phyloP scores from a whole-genome alignment of 208 protist genomes.

The Crithidia thermophila region DNA sequence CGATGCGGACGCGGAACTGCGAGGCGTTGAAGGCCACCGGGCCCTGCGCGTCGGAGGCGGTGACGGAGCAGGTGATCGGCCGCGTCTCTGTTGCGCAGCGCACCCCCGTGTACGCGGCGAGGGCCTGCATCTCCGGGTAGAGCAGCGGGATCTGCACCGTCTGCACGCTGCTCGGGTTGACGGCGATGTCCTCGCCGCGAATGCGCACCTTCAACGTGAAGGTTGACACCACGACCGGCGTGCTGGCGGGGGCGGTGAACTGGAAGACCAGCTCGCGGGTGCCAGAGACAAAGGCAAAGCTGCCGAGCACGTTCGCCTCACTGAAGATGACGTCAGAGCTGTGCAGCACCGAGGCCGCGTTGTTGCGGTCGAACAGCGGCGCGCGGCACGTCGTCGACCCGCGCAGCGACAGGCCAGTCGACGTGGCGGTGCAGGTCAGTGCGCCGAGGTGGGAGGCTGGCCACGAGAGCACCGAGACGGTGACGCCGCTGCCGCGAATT shows the following conservation, averaged over 20 bases:
- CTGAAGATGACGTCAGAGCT: constrained; percentile 38
- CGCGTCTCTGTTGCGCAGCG: constrained; percentile 33
- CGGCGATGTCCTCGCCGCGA: constrained; percentile 1
- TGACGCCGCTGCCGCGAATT: constrained; percentile 45
- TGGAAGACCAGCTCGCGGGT: constrained; percentile 38
- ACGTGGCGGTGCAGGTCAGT: constrained; percentile 33
- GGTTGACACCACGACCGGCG: constrained; percentile 13
- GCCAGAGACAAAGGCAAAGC: constrained; percentile 43
- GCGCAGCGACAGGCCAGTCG: constrained; percentile 37
- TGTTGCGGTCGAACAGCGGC: constrained; percentile 33
- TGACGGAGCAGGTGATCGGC: constrained; percentile 41
- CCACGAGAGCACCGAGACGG: constrained; percentile 39
- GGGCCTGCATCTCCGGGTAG: constrained; percentile 36
- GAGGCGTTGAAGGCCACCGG: constrained; percentile 38
- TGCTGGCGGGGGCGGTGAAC: constrained; percentile 35
- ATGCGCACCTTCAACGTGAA: constrained; percentile 39
- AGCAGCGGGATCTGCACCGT: constrained; percentile 34
- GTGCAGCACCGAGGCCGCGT: constrained; percentile 33
- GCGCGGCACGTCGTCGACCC: constrained; percentile 34
- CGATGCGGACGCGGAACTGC: constrained; percentile 39
- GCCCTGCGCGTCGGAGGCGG: constrained; percentile 29
- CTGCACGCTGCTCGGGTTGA: constrained; percentile 3
- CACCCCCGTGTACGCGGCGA: constrained; percentile 28
- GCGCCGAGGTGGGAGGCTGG: constrained; percentile 36
- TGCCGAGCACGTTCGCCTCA: constrained; percentile 41